Evolutionary conservation across 495 filamentous ascomycete species (phyloP).

Genomic region (Lasiosphaeria hispida): DNA sequence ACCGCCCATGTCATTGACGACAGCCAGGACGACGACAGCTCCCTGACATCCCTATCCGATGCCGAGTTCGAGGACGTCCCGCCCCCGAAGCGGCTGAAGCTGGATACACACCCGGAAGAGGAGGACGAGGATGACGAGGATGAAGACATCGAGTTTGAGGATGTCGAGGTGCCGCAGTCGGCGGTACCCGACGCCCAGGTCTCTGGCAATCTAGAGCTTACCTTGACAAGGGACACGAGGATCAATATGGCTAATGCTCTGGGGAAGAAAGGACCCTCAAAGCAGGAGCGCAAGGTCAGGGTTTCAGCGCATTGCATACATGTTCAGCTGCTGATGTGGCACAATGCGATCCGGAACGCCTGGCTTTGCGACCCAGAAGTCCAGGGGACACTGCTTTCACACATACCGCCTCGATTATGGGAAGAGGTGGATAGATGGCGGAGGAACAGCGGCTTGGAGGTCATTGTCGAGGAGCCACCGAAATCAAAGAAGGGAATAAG

Average conservation of each 20-base stretch:
- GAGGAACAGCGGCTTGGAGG: slow-evolving; percentile 59
- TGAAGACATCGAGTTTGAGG: slow-evolving; percentile 83
- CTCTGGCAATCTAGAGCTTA: slow-evolving; percentile 68
- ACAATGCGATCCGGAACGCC: slow-evolving; percentile 80
- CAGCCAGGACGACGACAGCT: slow-evolving; percentile 53
- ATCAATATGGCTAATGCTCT: slow-evolving; percentile 55
- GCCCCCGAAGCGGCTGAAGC: slow-evolving; percentile 22
- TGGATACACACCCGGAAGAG: slow-evolving; percentile 20
- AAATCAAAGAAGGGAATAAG: slow-evolving; percentile 35
- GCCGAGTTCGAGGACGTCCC: slow-evolving; percentile 65
- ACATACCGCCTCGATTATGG: slow-evolving; percentile 61
- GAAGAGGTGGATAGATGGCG: slow-evolving; percentile 76
- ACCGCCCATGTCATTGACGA: slow-evolving; percentile 49
- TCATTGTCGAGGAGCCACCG: slow-evolving; percentile 27
- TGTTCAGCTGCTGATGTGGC: slow-evolving; percentile 83
- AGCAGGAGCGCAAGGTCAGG: slow-evolving; percentile 75
- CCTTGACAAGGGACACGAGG: slow-evolving; percentile 59
- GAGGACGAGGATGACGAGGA: slow-evolving; percentile 57
- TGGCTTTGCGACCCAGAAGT: slow-evolving; percentile 81
- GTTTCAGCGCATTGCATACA: slow-evolving; percentile 81
- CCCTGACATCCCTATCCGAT: slow-evolving; percentile 63
- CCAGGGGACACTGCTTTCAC: slow-evolving; percentile 71
- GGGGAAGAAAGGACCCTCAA: slow-evolving; percentile 82
- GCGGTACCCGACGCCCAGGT: slow-evolving; percentile 19
- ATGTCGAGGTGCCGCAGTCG: slow-evolving; percentile 55